phyloP scores from a whole-genome alignment of 495 filamentous ascomycete species.

The Collariella sp. region DNA sequence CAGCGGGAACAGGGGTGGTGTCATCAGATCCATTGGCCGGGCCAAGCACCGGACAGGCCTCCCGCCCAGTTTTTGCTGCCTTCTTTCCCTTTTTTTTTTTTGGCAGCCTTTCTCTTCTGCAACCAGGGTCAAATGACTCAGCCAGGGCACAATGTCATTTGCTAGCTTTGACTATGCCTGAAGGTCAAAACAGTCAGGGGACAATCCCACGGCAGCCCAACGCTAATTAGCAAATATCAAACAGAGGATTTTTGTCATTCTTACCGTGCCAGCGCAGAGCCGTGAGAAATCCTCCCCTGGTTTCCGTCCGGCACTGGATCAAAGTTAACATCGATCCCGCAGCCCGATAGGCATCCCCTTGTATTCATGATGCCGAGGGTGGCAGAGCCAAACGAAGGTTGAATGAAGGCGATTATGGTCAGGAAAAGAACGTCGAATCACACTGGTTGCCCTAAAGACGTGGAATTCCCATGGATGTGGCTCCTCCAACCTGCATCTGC shows the following conservation, averaged over 20 bases:
- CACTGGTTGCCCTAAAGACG: no score
- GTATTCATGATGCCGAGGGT: no score
- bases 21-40: background rate
- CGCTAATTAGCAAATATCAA: background rate
- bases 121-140: constrained; percentile 4
- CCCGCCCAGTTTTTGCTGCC: background rate
- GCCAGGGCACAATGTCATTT: background rate
- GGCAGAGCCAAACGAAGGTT: no score
- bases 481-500: background rate
- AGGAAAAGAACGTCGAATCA: no score
- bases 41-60: constrained; percentile 2
- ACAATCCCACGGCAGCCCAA: background rate
- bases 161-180: background rate
- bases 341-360: no score
- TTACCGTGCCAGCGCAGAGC: no score
- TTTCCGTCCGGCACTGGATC: no score
- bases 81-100: constrained; percentile 2
- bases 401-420: no score
- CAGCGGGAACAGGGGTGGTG: background rate
- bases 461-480: no score
- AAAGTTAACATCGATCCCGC: no score
- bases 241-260: background rate
- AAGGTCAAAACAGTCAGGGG: background rate
- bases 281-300: no score
- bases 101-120: background rate